phyloP scores from a whole-genome alignment of 345 rosid species.

The Heritiera littoralis region DNA sequence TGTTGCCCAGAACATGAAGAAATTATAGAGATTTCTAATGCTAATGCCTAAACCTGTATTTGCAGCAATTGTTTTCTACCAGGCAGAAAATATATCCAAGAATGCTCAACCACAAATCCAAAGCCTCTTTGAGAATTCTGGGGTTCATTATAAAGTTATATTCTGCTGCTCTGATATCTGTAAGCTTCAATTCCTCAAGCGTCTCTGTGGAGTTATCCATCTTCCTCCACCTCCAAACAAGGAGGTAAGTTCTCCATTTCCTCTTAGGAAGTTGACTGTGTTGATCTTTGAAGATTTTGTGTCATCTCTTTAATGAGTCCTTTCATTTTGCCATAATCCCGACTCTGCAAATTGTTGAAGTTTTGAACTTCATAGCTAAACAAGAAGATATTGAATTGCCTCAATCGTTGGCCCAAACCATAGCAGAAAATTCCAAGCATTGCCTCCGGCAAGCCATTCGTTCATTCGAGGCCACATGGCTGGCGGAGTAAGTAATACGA shows the following conservation, averaged over 20 bases:
- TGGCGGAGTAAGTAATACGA: not conserved
- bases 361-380: slow-evolving; percentile 26
- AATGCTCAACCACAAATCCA: slow-evolving; percentile 14
- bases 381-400: slow-evolving; percentile 27
- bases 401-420: slow-evolving; percentile 10
- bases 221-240: slow-evolving; percentile 24
- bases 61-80: slow-evolving; percentile 20
- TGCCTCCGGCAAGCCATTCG: slow-evolving; percentile 35
- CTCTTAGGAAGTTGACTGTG: not conserved
- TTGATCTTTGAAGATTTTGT: not conserved
- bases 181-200: slow-evolving; percentile 24
- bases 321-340: not conserved
- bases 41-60: not conserved
- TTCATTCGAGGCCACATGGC: slow-evolving; percentile 30
- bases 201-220: slow-evolving; percentile 9
- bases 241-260: slow-evolving; percentile 17
- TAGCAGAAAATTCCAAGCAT: slow-evolving; percentile 21
- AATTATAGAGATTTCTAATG: not conserved
- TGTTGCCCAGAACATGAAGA: not conserved
- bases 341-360: slow-evolving; percentile 23
- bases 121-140: not conserved
- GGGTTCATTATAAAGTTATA: slow-evolving; percentile 19
- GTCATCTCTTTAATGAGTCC: not conserved
- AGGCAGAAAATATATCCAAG: slow-evolving; percentile 13
- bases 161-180: slow-evolving; percentile 22